These are phyloP conservation scores for Marchantia polymorpha DNA, from an alignment of 225 moss, liverwort and hornwort genomes.

Conservation along the genomic window DNA sequence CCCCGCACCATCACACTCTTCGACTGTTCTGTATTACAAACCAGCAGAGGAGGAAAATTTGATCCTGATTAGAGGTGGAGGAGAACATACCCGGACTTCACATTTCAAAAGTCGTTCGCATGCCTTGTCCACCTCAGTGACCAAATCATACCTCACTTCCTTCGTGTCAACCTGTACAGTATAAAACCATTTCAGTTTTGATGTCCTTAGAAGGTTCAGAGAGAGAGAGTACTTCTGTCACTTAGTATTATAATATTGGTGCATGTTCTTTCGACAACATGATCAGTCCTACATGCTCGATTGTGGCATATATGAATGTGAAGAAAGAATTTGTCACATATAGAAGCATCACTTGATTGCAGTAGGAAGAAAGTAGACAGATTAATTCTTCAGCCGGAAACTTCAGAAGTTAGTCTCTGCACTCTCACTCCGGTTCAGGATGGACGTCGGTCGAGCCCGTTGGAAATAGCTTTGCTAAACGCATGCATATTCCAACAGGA, in stretches of 20 bases:
- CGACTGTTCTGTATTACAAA: neutral
- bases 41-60: neutral
- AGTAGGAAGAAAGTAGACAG: neutral
- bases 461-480: neutral
- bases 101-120: conserved; percentile 55
- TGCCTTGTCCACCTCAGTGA: conserved; percentile 68
- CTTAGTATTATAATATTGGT: neutral
- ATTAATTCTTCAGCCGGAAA: neutral
- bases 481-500: neutral
- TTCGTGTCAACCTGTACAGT: conserved; percentile 54
- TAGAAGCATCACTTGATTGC: neutral
- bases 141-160: conserved; percentile 65
- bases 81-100: conserved; percentile 48
- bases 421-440: neutral
- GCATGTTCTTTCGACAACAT: neutral
- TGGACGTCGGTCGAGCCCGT: neutral
- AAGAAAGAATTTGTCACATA: neutral
- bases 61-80: neutral
- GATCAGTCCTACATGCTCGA: neutral
- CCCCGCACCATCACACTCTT: too few species aligned
- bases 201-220: neutral
- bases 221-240: neutral
- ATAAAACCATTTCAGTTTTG: neutral
- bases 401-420: neutral
- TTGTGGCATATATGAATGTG: neutral